Percentiles rank a stretch among this genome's conserved stretches.
These are phyloP conservation scores for Cladophialophora immunda DNA, from an alignment of 2,329 filamentous ascomycete genomes.

Conservation along the genomic window DNA sequence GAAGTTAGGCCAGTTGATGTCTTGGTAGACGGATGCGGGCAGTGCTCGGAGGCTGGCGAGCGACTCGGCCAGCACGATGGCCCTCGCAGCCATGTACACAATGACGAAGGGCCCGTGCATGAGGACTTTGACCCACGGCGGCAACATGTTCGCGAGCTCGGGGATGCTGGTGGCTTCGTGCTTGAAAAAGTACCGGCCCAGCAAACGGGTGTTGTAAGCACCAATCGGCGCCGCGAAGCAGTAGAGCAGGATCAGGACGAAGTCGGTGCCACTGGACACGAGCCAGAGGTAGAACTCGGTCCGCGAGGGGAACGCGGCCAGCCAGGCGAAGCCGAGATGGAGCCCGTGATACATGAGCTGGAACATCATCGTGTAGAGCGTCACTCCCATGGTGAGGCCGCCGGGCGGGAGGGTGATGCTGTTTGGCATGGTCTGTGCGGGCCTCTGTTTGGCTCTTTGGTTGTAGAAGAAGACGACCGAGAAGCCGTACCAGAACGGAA, in stretches of 20 bases:
- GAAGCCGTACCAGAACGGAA: slow-evolving; percentile 4
- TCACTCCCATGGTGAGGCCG: slow-evolving; percentile 4
- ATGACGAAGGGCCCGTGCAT: slow-evolving; percentile 1
- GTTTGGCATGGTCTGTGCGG: slow-evolving; percentile 4
- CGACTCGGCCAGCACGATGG: slow-evolving; percentile 10
- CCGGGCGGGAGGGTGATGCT: slow-evolving; percentile 2
- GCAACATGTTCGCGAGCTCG: slow-evolving; percentile 6
- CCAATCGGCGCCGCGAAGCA: neutral
- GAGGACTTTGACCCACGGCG: neutral
- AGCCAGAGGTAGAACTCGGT: slow-evolving; percentile 12
- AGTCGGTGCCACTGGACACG: neutral
- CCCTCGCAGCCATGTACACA: neutral
- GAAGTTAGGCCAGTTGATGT: slow-evolving; percentile 7
- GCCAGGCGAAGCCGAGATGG: slow-evolving; percentile 4
- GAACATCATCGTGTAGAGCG: neutral
- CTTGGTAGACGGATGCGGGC: slow-evolving; percentile 5
- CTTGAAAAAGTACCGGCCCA: slow-evolving; percentile 10
- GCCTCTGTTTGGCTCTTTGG: neutral
- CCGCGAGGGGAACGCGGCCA: slow-evolving; percentile 3
- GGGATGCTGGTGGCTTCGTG: slow-evolving; percentile 1
- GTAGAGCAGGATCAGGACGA: slow-evolving; percentile 5
- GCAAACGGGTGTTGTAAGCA: neutral
- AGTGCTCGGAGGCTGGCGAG: slow-evolving; percentile 1
- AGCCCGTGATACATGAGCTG: slow-evolving; percentile 1
- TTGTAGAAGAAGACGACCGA: slow-evolving; percentile 2